Conservation (phyloP, 2,329 filamentous ascomycete genomes). For the Neofusicoccum parvum region DNA sequence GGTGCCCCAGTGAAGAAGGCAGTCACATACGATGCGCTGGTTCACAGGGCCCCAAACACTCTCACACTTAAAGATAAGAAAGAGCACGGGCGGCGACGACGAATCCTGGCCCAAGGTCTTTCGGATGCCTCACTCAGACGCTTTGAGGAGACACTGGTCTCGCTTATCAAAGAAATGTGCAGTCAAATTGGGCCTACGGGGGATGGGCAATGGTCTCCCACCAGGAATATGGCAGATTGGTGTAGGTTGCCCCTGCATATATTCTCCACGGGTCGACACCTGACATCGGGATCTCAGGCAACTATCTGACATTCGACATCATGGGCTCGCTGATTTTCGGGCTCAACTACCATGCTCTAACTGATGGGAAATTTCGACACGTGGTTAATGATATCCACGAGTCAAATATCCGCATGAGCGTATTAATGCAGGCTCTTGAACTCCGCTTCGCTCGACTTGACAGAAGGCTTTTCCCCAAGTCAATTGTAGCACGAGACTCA, state of each 20-base stretch:
- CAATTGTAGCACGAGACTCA: not conserved
- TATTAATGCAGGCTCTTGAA: not conserved
- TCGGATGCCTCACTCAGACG: constrained; percentile 47
- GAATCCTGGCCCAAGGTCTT: constrained; percentile 52
- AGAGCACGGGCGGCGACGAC: constrained; percentile 49
- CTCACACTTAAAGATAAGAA: constrained; percentile 48
- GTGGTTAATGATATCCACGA: constrained; percentile 46
- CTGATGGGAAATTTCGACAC: constrained; percentile 30
- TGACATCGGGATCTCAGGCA: not conserved
- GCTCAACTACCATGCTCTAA: constrained; percentile 43
- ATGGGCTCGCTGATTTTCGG: constrained; percentile 54
- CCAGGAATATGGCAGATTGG: not conserved
- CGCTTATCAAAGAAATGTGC: not conserved
- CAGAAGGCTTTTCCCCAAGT: constrained; percentile 5
- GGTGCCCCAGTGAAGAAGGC: not conserved
- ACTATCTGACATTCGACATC: constrained; percentile 50
- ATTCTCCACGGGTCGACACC: not conserved
- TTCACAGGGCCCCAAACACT: constrained; percentile 45
- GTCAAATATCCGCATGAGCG: constrained; percentile 2
- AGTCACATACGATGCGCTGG: constrained; percentile 35
- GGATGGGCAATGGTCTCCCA: not conserved
- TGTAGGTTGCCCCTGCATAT: not conserved
- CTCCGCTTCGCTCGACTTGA: not conserved
- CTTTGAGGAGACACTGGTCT: not conserved
- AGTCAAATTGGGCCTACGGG: not conserved